Evolutionary conservation across 352 stramenopile genomes (phyloP), one percentile per base, ranked within the genome.

Genomic region (Globisporangium ultimum): DNA sequence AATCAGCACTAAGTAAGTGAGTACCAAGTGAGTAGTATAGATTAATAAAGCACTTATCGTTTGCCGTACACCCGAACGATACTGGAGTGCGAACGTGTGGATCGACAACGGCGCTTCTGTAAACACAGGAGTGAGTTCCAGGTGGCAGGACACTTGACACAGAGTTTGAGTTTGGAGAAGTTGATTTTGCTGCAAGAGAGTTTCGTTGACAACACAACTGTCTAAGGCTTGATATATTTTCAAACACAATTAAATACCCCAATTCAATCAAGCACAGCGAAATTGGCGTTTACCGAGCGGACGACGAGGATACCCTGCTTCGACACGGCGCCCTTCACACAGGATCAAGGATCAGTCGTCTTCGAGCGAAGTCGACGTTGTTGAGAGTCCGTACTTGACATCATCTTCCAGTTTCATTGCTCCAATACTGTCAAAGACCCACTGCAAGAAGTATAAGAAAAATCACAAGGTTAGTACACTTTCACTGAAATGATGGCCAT

Each of bases 341-440:
- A 36, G 28, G 28, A 36, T 36, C 28, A 36, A 36, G 40, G 40
- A 45, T 63, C 40, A 63, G 47, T 58, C 57, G n/a, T 53, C 57
- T 3, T 51, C 48, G 32, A 20, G 18, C 22, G 49, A 58, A 13
- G 57, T 10, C 12, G 48, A 18, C 32, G 58, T 8, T 45, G 40
- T 1, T 5, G 40, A 54, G 42, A 58, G 34, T 21, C 43, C 22
- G 51, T 80, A 78, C 13, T 70, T 69, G 0, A 56, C 48, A 20
- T 86, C 70, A 32, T 88, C 78, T 55, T 74, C 65, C 4, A 91
- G 61, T 45, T 80, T 76, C 77, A 91, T 80, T 0, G 65, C 63
- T 0, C 75, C 76, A 55, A 91, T 91, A 65, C 82, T 88, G 61
- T 91, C 82, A 56, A 89, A 91, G 8, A 89, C 68, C 82, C 82